These are phyloP conservation scores for Fusarium fracticaudum DNA, from an alignment of 2,329 filamentous ascomycete genomes.

Conservation along the genomic window DNA sequence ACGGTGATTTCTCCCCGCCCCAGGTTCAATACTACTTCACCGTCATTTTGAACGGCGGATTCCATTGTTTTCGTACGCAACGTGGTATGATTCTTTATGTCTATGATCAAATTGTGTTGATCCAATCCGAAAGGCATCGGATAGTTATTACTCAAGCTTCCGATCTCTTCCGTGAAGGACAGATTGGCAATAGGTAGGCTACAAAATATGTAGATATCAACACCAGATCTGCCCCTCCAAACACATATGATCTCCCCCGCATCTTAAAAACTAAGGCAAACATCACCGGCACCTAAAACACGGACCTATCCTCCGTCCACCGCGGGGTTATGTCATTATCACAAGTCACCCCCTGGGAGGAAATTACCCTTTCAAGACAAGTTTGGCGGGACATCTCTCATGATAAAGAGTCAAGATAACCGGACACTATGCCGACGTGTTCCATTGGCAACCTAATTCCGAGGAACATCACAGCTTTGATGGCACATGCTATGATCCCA, in stretches of 20 bases:
- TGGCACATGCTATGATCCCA: conserved; percentile 1
- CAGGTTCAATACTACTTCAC: conserved; percentile 17
- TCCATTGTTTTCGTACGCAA: neutral
- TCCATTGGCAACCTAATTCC: conserved; percentile 20
- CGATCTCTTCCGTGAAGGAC: neutral
- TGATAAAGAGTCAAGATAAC: conserved; percentile 24
- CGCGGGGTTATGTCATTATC: conserved; percentile 17
- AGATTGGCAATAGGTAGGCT: neutral
- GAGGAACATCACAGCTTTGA: neutral
- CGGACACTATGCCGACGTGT: conserved; percentile 31
- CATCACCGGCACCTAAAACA: conserved; percentile 22
- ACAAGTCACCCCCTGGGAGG: conserved; percentile 21
- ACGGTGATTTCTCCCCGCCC: conserved; percentile 20
- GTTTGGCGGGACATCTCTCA: conserved; percentile 9
- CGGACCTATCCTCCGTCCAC: conserved; percentile 28
- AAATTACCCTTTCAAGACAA: conserved; percentile 39
- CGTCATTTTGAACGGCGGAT: conserved; percentile 30
- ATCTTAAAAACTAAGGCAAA: conserved; percentile 7
- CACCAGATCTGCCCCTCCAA: conserved; percentile 17
- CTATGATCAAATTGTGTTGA: neutral
- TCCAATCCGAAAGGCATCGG: neutral
- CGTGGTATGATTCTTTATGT: conserved; percentile 1
- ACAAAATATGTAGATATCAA: neutral
- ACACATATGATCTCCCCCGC: conserved; percentile 20
- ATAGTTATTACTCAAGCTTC: neutral